Conservation (phyloP, 441 rosid genomes). For the Populus tomentosa region DNA sequence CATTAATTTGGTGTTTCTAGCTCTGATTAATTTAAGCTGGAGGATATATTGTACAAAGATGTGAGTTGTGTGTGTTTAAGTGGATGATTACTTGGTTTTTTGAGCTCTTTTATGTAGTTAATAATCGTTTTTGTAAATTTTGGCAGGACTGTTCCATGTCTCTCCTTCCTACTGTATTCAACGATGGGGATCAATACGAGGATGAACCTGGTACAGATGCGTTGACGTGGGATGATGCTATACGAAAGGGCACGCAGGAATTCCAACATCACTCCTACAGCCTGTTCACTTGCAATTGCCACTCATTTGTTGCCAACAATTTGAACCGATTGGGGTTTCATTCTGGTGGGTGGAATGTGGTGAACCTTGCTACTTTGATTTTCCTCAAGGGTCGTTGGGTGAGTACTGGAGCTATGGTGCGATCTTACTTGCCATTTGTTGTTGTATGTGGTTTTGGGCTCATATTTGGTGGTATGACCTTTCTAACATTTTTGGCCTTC, state of each 20-base stretch:
- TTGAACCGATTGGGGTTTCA: slow-evolving; percentile 66
- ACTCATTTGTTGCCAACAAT: slow-evolving; percentile 70
- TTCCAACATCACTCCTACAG: slow-evolving; percentile 74
- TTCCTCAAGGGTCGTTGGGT: slow-evolving; percentile 70
- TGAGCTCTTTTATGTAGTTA: slow-evolving; percentile 1
- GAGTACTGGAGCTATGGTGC: slow-evolving; percentile 37
- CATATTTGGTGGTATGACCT: slow-evolving; percentile 56
- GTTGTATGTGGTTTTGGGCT: slow-evolving; percentile 53
- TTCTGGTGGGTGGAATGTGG: slow-evolving; percentile 80
- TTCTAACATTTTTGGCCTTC: slow-evolving; percentile 53
- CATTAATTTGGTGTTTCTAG: background rate
- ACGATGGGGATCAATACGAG: slow-evolving; percentile 39
- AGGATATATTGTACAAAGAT: background rate
- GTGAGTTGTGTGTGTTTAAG: no score
- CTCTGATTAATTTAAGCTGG: background rate
- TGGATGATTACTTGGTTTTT: background rate
- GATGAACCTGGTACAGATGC: slow-evolving; percentile 47
- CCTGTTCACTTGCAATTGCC: slow-evolving; percentile 89
- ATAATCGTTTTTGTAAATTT: slow-evolving; percentile 5
- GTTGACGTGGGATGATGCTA: slow-evolving; percentile 68
- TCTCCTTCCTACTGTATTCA: slow-evolving; percentile 26
- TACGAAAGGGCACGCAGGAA: slow-evolving; percentile 39
- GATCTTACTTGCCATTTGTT: slow-evolving; percentile 64
- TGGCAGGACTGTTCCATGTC: slow-evolving; percentile 41
- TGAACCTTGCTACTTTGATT: slow-evolving; percentile 55